Evolutionary conservation across 139 green algal genomes (phyloP), one percentile per base, ranked within the genome.

Genomic region (Eudorina sp.): DNA sequence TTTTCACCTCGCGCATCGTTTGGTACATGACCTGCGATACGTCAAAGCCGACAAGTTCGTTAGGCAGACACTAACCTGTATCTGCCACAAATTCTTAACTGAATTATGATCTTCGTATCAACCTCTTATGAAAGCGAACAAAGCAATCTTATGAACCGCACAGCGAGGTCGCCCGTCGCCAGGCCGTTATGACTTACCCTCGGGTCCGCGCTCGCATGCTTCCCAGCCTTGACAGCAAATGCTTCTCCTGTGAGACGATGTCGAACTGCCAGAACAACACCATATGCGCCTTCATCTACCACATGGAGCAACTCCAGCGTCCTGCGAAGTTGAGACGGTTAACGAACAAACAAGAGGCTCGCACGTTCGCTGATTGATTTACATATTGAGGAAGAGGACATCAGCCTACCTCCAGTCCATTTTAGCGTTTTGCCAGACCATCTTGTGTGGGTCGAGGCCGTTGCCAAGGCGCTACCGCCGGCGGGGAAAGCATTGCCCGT

Each of bases 11-110:
- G 7, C 80, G 80, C 41, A 86, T 41, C n/a, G 80, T 86, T 2
- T 75, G 60, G 4, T 66, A 66, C 80, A 86, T 86, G 11, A 86
- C 80, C 80, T 86, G 78, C 25, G 46, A n/a, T n/a, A n/a, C n/a
- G n/a, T n/a, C n/a, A n/a, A 72, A 72, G 27, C n/a, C 21, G 55
- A 25, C 55, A 34, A 72, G 62, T 72, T 72, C 62, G 62, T 72
- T 72, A 29, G 62, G 31, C 62, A 9, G 19, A 72, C 62, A 72
- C 55, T 11, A 66, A 66, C 23, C 55, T 66, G 27, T 66, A 34
- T 11, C 23, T 11, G 23, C 4, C 55, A 66, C 5, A 66, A 25
- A 34, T 66, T 66, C 4, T 66, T 25, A 66, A 66, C 7, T 66
- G 29, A 34, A 66, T n/a, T n/a, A n/a, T n/a, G n/a, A n/a, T n/a